A percentile compares a stretch with the other conserved stretches of the same genome.
These are phyloP conservation scores for Melaleuca quinquenervia DNA, from an alignment of 345 rosid species.

Conservation along the genomic window DNA sequence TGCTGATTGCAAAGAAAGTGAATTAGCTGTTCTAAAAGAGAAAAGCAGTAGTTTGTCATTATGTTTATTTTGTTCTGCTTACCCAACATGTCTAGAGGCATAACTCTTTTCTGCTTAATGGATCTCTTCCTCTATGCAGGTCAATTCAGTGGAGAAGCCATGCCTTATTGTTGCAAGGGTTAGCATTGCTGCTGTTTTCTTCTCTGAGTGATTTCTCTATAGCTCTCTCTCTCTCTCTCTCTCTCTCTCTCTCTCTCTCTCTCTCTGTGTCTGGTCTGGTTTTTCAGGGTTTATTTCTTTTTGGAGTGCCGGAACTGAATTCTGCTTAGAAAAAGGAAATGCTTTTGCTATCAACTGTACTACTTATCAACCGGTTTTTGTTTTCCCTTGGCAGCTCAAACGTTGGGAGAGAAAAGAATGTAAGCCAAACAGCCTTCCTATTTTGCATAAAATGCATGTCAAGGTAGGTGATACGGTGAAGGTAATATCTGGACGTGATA, in stretches of 20 bases:
- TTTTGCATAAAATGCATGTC: slow-evolving; percentile 86
- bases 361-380: not conserved
- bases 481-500: slow-evolving; percentile 74
- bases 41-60: not conserved
- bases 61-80: not conserved
- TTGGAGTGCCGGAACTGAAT: not conserved
- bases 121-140: slow-evolving; percentile 34
- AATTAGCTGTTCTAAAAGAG: too few species aligned
- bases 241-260: not conserved
- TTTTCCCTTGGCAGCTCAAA: slow-evolving; percentile 43
- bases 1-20: too few species aligned
- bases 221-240: not conserved
- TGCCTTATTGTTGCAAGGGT: slow-evolving; percentile 64
- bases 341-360: not conserved
- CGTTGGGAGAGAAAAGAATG: slow-evolving; percentile 87
- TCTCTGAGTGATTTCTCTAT: not conserved
- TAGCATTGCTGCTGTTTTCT: not conserved
- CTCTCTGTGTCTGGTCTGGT: not conserved
- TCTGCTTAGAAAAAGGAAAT: not conserved
- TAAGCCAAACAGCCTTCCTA: slow-evolving; percentile 85
- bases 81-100: not conserved
- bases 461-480: slow-evolving; percentile 82
- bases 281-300: not conserved
- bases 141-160: slow-evolving; percentile 41
- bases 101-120: not conserved